phyloP scores from a whole-genome alignment of 768 basidiomycete genomes.

The Kwoniella europaea region DNA sequence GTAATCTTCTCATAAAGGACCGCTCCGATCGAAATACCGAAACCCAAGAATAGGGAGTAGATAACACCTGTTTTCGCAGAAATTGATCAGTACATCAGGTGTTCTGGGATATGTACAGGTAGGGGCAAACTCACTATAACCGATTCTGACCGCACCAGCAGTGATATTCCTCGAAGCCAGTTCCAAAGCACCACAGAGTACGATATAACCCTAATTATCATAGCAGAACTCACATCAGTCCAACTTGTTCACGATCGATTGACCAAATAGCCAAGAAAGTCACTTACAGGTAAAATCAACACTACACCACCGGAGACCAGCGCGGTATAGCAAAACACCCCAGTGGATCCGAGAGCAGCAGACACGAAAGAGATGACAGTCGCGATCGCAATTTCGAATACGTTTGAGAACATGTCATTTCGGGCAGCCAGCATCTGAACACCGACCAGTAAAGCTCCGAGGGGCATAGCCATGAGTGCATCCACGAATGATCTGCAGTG shows the following conservation, averaged over 20 bases:
- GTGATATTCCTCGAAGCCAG: conserved; percentile 80
- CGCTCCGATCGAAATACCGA: conserved; percentile 81
- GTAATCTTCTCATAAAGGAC: conserved; percentile 70
- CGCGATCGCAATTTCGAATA: conserved; percentile 76
- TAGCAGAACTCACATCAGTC: too few species aligned
- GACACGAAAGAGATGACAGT: conserved; percentile 78
- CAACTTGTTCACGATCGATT: too few species aligned
- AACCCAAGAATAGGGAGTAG: conserved; percentile 67
- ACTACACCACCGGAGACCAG: conserved; percentile 77
- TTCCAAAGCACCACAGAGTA: conserved; percentile 70
- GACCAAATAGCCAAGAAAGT: not conserved
- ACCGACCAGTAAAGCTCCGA: conserved; percentile 74
- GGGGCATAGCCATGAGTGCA: conserved; percentile 71
- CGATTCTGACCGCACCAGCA: conserved; percentile 79
- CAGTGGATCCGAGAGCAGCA: conserved; percentile 71
- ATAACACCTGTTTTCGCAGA: conserved; percentile 57
- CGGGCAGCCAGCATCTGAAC: conserved; percentile 74
- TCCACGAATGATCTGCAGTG: too few species aligned
- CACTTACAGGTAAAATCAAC: conserved; percentile 74
- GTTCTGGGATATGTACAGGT: too few species aligned
- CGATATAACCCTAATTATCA: conserved; percentile 54
- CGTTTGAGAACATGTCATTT: conserved; percentile 78
- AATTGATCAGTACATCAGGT: too few species aligned
- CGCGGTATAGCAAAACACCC: conserved; percentile 79
- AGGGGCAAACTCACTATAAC: conserved; percentile 63